Evolutionary conservation across 1,139 yeast genomes (phyloP).

Genomic region (Yamadazyma triangularis): DNA sequence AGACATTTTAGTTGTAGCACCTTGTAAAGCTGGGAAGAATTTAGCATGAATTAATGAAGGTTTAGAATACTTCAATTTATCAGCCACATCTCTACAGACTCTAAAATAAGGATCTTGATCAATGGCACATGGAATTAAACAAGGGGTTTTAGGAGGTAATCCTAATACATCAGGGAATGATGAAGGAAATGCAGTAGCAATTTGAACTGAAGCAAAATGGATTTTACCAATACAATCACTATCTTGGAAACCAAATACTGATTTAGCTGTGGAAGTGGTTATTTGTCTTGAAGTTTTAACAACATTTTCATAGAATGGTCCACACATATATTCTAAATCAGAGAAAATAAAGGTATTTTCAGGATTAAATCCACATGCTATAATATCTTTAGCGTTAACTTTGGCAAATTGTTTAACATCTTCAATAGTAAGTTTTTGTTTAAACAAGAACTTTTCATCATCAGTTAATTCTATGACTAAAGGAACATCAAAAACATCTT

Average conservation of each 20-base stretch:
- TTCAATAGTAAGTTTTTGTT: conserved; percentile 80
- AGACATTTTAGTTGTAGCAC: conserved; percentile 95
- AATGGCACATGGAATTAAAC: conserved; percentile 97
- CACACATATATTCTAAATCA: conserved; percentile 89
- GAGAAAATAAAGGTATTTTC: conserved; percentile 93
- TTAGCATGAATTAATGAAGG: conserved; percentile 92
- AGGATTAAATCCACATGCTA: conserved; percentile 91
- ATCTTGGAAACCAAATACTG: conserved; percentile 97
- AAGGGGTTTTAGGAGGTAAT: conserved; percentile 80
- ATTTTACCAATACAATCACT: conserved; percentile 91
- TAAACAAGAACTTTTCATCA: conserved; percentile 95
- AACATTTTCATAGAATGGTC: conserved; percentile 90
- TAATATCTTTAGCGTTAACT: conserved; percentile 88
- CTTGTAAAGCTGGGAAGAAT: conserved; percentile 98
- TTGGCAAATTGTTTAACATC: conserved; percentile 78
- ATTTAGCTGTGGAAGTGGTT: conserved; percentile 92
- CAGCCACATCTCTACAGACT: conserved; percentile 96
- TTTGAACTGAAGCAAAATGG: conserved; percentile 95
- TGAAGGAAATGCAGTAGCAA: conserved; percentile 92
- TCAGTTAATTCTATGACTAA: conserved; percentile 93
- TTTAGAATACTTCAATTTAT: conserved; percentile 82
- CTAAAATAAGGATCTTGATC: conserved; percentile 99
- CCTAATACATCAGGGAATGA: conserved; percentile 94
- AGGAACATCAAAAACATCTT: conserved; percentile 97
- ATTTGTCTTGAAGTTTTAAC: conserved; percentile 93